phyloP scores from a whole-genome alignment of 768 basidiomycete species.

The Boletus rufocinnamomeus region DNA sequence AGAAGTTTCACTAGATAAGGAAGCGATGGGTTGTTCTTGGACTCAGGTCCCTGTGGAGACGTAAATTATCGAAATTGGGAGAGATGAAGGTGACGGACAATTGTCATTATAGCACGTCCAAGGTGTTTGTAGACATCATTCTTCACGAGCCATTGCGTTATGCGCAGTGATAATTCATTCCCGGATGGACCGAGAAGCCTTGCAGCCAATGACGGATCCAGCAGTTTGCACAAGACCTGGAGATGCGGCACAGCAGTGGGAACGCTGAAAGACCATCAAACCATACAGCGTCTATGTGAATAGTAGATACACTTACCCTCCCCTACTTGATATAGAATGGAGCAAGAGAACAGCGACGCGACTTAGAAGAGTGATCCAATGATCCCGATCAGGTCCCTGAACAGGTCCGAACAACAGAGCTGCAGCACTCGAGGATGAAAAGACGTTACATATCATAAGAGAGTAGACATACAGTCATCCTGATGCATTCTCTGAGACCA shows the following conservation, averaged over 20 bases:
- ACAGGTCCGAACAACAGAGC: constrained; percentile 44
- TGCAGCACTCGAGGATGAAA: constrained; percentile 22
- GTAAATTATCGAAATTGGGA: not conserved
- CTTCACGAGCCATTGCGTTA: constrained; percentile 48
- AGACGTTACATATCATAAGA: not conserved
- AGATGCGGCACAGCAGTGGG: constrained; percentile 46
- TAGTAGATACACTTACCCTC: constrained; percentile 46
- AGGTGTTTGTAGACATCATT: constrained; percentile 46
- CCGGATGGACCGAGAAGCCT: constrained; percentile 33
- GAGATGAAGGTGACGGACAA: constrained; percentile 45
- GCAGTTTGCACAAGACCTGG: constrained; percentile 48
- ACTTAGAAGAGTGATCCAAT: constrained; percentile 65
- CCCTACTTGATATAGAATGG: constrained; percentile 47
- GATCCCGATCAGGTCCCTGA: constrained; percentile 39
- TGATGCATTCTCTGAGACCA: constrained; percentile 34
- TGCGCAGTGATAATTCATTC: constrained; percentile 31
- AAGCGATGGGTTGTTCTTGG: constrained; percentile 45
- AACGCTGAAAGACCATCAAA: constrained; percentile 42
- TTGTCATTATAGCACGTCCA: constrained; percentile 26
- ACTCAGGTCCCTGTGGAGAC: constrained; percentile 50
- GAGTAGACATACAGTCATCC: constrained; percentile 22
- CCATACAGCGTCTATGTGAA: not conserved
- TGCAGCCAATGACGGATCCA: constrained; percentile 30
- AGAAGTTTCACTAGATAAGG: constrained; percentile 33
- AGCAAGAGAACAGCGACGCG: constrained; percentile 53